Evolutionary conservation across 2,329 filamentous ascomycete genomes (phyloP).

Genomic region (Aspergillus quadricinctus): DNA sequence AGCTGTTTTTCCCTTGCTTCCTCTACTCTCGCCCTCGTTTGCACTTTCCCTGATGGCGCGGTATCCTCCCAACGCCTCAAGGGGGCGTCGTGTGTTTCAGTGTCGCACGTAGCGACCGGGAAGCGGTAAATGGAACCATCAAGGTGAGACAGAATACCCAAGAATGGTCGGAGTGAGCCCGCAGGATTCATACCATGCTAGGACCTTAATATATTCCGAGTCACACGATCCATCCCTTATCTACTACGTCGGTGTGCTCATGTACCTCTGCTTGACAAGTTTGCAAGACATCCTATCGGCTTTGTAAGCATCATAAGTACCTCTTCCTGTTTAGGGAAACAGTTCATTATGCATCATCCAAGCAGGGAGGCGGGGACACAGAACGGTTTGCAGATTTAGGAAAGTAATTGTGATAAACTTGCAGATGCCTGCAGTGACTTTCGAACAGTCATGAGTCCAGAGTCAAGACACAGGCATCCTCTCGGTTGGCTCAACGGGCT

Average conservation of each 20-base stretch:
- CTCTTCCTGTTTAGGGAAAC: neutral
- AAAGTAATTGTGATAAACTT: neutral
- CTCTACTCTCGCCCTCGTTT: neutral
- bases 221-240: conserved; percentile 15
- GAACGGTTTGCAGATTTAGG: neutral
- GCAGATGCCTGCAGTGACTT: neutral
- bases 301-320: neutral
- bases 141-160: neutral
- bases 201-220: conserved; percentile 3
- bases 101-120: neutral
- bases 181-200: neutral
- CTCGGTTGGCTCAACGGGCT: neutral
- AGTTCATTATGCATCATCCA: neutral
- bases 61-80: neutral
- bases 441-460: neutral
- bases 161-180: neutral
- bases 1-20: neutral
- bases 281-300: neutral
- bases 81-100: neutral
- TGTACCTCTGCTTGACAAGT: neutral
- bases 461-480: neutral
- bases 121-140: neutral
- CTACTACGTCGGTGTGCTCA: neutral
- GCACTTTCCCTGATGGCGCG: neutral
- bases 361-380: neutral